Evolutionary conservation across 805 yeast genomes (phyloP), one percentile per base, ranked within the genome.

Genomic region (Ascoidea tarda): DNA sequence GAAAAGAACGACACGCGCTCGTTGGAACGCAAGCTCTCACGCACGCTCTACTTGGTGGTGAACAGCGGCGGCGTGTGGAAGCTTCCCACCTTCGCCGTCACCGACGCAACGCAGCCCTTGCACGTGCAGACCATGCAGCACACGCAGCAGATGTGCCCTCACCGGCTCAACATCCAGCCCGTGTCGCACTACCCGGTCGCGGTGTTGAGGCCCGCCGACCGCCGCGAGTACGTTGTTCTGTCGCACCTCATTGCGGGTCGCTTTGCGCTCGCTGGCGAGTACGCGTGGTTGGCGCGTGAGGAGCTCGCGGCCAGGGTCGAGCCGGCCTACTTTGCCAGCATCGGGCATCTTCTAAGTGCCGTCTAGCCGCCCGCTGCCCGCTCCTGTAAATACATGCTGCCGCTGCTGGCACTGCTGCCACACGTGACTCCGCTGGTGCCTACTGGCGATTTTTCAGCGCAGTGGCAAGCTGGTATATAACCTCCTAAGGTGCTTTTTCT

Each of bases 181-280:
- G 96, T 93, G n/a, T 88, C 98, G 31, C 79, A 78, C 53, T 84
- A 84, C 5, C 98, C 99, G 46, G 83, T 90, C 47, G 89, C 82
- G 48, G 79, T 84, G 1, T 62, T 83, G 56, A 72, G 78, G 58
- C 14, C 14, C 28, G 28, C 48, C 5, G 48, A 46, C 28, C 28
- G 46, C 14, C 46, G 16, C 48, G 48, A 16, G 31, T 46, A 16
- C 48, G 48, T 31, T 46, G 48, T 31, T 46, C 28, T 31, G 28
- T 46, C 48, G 28, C 28, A 21, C 28, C 28, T 21, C 28, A 21
- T 21, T 3, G 28, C 28, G 28, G 28, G 28, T 3, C 28, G 28
- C 28, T 21, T 21, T 21, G 28, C 28, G 28, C 28, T 21, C 28
- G 28, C 28, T 3, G 28, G 3, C 28, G 28, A 21, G 28, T 21